Percentiles rank a stretch among this genome's conserved stretches.
phyloP scores from a whole-genome alignment of 1,284 basidiomycete species.

The Puccinia triticina region DNA sequence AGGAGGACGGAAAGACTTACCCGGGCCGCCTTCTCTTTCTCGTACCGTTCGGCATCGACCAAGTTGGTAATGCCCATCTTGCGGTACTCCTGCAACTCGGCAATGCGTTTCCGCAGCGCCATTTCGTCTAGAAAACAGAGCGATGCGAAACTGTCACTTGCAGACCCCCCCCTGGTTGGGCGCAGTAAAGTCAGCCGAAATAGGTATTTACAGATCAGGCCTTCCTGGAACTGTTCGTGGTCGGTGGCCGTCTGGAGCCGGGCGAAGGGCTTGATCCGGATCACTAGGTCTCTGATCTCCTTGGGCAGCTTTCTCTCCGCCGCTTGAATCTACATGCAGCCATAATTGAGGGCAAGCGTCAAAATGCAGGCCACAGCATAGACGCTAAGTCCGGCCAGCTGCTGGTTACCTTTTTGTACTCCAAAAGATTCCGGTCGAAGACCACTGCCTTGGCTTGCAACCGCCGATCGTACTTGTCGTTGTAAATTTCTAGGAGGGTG shows the following conservation, averaged over 20 bases:
- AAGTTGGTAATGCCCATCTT: slow-evolving; percentile 77
- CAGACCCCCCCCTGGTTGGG: background rate
- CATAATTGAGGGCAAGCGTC: background rate
- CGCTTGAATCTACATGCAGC: slow-evolving; percentile 74
- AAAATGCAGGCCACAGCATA: background rate
- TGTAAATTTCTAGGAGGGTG: slow-evolving; percentile 87
- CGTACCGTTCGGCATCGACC: slow-evolving; percentile 86
- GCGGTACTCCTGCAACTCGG: slow-evolving; percentile 84
- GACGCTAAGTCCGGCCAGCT: background rate
- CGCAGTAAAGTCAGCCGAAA: slow-evolving; percentile 37
- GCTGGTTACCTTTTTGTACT: slow-evolving; percentile 80
- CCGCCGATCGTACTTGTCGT: slow-evolving; percentile 85
- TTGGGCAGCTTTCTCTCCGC: slow-evolving; percentile 85
- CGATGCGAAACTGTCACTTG: background rate
- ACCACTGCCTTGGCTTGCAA: slow-evolving; percentile 85
- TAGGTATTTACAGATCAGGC: slow-evolving; percentile 74
- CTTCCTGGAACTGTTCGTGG: slow-evolving; percentile 84
- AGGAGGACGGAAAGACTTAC: slow-evolving; percentile 63
- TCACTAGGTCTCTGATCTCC: slow-evolving; percentile 87
- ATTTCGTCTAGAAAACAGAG: slow-evolving; percentile 73
- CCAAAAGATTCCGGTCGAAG: slow-evolving; percentile 86
- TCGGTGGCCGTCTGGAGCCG: slow-evolving; percentile 88
- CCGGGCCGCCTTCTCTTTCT: slow-evolving; percentile 72
- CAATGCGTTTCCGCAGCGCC: slow-evolving; percentile 78
- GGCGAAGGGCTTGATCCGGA: slow-evolving; percentile 87